phyloP scores from a whole-genome alignment of 495 filamentous ascomycete genomes.

The Penicillium verhagenii region DNA sequence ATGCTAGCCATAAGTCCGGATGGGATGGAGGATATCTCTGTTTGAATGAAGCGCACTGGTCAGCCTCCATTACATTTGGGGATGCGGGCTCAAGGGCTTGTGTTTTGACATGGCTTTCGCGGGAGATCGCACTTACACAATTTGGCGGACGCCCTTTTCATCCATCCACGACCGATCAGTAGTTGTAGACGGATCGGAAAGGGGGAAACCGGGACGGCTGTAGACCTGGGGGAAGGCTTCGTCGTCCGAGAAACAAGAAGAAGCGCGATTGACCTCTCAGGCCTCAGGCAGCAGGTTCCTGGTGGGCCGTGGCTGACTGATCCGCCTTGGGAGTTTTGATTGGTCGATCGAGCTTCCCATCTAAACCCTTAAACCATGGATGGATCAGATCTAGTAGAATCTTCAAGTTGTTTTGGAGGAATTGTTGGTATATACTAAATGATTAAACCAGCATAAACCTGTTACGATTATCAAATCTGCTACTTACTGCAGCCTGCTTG shows the following conservation, averaged over 20 bases:
- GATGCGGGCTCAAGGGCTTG: background rate
- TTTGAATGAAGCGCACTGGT: background rate
- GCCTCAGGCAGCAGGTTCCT: background rate
- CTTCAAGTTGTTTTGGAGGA: background rate
- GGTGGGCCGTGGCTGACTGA: constrained; percentile 1
- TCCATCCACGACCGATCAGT: background rate
- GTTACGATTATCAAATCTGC: background rate
- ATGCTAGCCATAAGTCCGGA: background rate
- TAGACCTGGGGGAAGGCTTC: constrained; percentile 2
- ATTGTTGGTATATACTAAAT: no score
- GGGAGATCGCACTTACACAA: background rate
- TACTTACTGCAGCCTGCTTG: background rate
- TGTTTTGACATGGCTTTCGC: background rate
- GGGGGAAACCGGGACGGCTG: constrained; percentile 4
- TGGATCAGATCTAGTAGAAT: background rate
- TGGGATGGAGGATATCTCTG: background rate
- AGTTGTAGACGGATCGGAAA: constrained; percentile 1
- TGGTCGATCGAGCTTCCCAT: background rate
- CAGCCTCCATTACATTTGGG: background rate
- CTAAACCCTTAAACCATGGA: background rate
- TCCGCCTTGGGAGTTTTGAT: background rate
- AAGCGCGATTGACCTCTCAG: background rate
- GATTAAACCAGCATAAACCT: no score
- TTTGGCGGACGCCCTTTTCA: background rate
- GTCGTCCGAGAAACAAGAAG: constrained; percentile 10